Conservation (phyloP, 371 early-diverging fungal genomes). For the Batkoa obscura region DNA sequence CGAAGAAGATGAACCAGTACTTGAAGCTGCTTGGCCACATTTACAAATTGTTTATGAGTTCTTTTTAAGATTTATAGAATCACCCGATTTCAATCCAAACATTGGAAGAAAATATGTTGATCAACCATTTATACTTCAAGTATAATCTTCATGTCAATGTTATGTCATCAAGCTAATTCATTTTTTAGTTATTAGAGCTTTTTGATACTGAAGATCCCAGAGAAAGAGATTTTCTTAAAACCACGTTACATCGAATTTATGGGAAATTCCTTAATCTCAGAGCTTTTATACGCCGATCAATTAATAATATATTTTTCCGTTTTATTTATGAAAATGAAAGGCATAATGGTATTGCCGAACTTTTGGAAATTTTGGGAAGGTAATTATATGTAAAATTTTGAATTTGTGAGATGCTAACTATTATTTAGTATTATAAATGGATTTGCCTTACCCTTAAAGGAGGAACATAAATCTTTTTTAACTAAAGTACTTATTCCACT, state of each 20-base stretch:
- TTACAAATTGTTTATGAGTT: slow-evolving; percentile 91
- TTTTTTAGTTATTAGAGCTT: slow-evolving; percentile 57
- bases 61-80: slow-evolving; percentile 90
- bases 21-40: slow-evolving; percentile 95
- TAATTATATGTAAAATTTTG: slow-evolving; percentile 9
- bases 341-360: slow-evolving; percentile 92
- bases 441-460: slow-evolving; percentile 90
- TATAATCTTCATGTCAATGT: slow-evolving; percentile 10
- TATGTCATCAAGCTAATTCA: not conserved
- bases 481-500: slow-evolving; percentile 77
- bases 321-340: slow-evolving; percentile 90
- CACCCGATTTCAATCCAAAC: slow-evolving; percentile 86
- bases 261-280: slow-evolving; percentile 90
- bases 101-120: slow-evolving; percentile 89
- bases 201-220: slow-evolving; percentile 96
- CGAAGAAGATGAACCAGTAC: slow-evolving; percentile 93
- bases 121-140: slow-evolving; percentile 76
- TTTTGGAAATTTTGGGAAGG: slow-evolving; percentile 91
- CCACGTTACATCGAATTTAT: slow-evolving; percentile 89
- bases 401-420: not conserved
- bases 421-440: slow-evolving; percentile 84
- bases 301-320: slow-evolving; percentile 92
- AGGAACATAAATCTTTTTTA: slow-evolving; percentile 90
- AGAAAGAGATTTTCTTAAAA: slow-evolving; percentile 93
- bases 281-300: slow-evolving; percentile 84